Conservation (phyloP, 371 early-diverging fungal species). For the Actinomucor elegans region DNA sequence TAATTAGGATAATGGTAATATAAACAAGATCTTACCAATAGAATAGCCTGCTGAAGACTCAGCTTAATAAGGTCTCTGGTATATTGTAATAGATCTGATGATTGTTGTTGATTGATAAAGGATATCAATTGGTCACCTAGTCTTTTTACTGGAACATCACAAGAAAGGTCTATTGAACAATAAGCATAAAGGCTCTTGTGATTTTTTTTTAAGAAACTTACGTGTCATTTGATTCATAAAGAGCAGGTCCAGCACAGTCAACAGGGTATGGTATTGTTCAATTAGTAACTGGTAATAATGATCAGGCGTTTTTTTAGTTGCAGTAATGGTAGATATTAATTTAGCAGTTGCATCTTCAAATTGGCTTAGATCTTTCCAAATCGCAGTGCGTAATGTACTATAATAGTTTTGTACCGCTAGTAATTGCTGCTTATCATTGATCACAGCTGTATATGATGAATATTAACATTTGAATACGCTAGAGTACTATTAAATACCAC, state of each 20-base stretch:
- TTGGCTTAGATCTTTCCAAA: conserved; percentile 80
- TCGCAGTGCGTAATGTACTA: conserved; percentile 72
- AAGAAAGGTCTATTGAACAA: conserved; percentile 22
- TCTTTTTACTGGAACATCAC: conserved; percentile 5
- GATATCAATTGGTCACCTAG: conserved; percentile 6
- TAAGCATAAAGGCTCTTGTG: too few relatives aligned
- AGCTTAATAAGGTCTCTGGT: conserved; percentile 20
- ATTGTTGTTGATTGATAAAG: too few relatives aligned
- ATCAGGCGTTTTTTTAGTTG: too few relatives aligned
- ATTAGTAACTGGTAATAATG: conserved; percentile 82
- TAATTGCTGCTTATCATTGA: conserved; percentile 7
- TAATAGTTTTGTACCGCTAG: conserved; percentile 12
- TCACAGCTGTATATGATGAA: neutral
- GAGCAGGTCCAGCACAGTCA: conserved; percentile 71
- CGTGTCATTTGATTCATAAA: conserved; percentile 17
- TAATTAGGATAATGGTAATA: too few relatives aligned
- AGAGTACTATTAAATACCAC: too few relatives aligned
- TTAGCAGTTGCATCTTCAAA: conserved; percentile 91
- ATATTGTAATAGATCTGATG: too few relatives aligned
- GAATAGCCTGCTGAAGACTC: conserved; percentile 15
- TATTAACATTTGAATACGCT: too few relatives aligned
- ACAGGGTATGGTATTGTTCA: conserved; percentile 83
- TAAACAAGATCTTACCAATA: conserved; percentile 15
- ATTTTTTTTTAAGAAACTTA: neutral
- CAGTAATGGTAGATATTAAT: too few relatives aligned